phyloP scores from a whole-genome alignment of 139 green algal species.

The Deuterostichococcus epilithicus region DNA sequence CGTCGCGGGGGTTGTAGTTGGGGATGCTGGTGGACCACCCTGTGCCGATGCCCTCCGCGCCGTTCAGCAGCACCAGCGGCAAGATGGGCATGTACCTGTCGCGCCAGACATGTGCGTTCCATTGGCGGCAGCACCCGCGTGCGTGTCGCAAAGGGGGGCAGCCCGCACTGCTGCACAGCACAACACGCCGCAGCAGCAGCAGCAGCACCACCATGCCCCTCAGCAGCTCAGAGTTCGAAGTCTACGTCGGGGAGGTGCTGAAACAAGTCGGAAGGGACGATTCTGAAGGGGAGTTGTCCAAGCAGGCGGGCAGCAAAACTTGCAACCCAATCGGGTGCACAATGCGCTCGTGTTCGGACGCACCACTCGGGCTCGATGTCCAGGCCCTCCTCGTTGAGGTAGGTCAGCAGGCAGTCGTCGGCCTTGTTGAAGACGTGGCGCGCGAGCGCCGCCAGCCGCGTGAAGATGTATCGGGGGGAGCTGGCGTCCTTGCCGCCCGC shows the following conservation, averaged over 20 bases:
- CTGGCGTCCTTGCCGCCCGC: slow-evolving; percentile 96
- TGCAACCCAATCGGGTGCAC: no score
- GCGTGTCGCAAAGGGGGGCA: no score
- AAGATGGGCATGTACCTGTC: slow-evolving; percentile 83
- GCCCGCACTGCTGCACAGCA: no score
- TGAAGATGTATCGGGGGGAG: slow-evolving; percentile 96
- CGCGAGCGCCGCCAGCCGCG: slow-evolving; percentile 74
- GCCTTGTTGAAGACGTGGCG: slow-evolving; percentile 86
- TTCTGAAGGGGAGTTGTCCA: no score
- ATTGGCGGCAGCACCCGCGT: background rate
- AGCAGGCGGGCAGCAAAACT: no score
- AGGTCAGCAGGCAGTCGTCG: slow-evolving; percentile 90
- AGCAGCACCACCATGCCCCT: no score
- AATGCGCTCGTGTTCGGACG: background rate
- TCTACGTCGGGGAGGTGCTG: no score
- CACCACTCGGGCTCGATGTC: slow-evolving; percentile 93
- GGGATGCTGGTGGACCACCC: slow-evolving; percentile 96
- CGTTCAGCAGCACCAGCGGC: slow-evolving; percentile 92
- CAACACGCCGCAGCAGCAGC: no score
- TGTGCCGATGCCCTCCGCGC: slow-evolving; percentile 97
- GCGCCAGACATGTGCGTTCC: no score
- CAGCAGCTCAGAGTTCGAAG: no score
- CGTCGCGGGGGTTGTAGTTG: slow-evolving; percentile 94
- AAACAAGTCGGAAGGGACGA: no score
- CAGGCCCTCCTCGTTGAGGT: slow-evolving; percentile 95